Conservation (phyloP, 2,329 filamentous ascomycete species). For the Clarireedia paspali region DNA sequence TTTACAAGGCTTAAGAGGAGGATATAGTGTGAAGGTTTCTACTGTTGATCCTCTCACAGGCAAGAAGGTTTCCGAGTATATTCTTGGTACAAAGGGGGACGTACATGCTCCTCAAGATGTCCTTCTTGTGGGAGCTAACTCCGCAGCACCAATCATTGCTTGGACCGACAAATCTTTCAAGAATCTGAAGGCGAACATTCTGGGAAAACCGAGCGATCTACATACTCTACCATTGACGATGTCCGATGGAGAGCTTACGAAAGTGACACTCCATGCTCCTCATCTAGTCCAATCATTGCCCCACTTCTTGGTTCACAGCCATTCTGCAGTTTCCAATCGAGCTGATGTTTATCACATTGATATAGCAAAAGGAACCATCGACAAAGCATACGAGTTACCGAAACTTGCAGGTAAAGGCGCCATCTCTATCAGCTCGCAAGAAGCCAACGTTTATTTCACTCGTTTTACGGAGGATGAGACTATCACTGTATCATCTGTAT, state of each 20-base stretch:
- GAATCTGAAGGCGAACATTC: constrained; percentile 63
- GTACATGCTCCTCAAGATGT: constrained; percentile 57
- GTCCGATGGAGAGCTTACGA: constrained; percentile 44
- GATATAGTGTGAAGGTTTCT: constrained; percentile 70
- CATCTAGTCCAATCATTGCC: constrained; percentile 62
- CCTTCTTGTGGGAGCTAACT: constrained; percentile 69
- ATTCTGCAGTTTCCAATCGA: constrained; percentile 63
- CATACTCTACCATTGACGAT: constrained; percentile 46
- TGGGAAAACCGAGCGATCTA: constrained; percentile 48
- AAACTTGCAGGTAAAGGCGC: constrained; percentile 61
- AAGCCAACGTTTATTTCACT: constrained; percentile 83
- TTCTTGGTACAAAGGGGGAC: constrained; percentile 66
- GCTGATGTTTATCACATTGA: constrained; percentile 83
- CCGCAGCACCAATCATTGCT: constrained; percentile 64
- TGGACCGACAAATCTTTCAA: constrained; percentile 60
- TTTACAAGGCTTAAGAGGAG: constrained; percentile 60
- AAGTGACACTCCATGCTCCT: constrained; percentile 63
- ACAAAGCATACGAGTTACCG: constrained; percentile 75
- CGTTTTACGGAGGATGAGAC: constrained; percentile 70
- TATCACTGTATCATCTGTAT: constrained; percentile 65
- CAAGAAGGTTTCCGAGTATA: constrained; percentile 61
- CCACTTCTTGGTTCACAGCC: constrained; percentile 80
- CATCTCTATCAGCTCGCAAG: constrained; percentile 70
- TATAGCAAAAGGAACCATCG: constrained; percentile 57
- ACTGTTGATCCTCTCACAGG: constrained; percentile 68